Conservation (phyloP, 1,284 basidiomycete species). For the Wallemia mellicola region DNA sequence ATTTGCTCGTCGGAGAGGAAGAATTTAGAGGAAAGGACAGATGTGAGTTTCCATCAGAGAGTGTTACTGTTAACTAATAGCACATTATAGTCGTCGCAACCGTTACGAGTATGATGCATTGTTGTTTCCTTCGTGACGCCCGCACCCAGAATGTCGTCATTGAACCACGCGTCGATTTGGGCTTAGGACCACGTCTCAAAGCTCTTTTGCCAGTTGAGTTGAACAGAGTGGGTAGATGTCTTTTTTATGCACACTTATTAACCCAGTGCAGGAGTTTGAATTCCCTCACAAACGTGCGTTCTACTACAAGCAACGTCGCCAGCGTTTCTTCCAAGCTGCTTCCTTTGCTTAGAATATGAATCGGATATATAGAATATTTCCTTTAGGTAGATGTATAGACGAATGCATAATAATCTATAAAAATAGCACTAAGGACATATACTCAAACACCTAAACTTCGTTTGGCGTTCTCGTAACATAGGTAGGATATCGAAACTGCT, state of each 20-base stretch:
- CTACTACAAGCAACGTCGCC: neutral
- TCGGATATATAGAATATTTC: neutral
- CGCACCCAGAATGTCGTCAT: neutral
- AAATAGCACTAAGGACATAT: neutral
- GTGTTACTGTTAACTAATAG: too few relatives aligned
- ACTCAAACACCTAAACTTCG: neutral
- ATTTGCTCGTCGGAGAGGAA: constrained; percentile 23
- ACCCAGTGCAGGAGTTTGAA: neutral
- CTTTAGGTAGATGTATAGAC: neutral
- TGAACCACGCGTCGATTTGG: neutral
- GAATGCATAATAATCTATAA: neutral
- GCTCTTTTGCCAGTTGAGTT: neutral
- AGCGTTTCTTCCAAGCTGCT: neutral
- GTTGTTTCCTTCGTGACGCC: neutral
- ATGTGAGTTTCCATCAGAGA: constrained; percentile 18
- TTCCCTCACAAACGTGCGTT: neutral
- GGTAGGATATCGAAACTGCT: constrained; percentile 75
- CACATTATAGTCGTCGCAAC: neutral
- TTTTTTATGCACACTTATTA: neutral
- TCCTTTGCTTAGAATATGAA: neutral
- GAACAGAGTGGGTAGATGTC: neutral
- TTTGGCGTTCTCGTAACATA: constrained; percentile 13
- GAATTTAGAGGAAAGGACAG: constrained; percentile 20
- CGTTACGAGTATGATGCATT: neutral
- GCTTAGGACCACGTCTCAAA: neutral